Conservation (phyloP, 805 yeast genomes). For the Cyberlindnera euphorbiiphila region DNA sequence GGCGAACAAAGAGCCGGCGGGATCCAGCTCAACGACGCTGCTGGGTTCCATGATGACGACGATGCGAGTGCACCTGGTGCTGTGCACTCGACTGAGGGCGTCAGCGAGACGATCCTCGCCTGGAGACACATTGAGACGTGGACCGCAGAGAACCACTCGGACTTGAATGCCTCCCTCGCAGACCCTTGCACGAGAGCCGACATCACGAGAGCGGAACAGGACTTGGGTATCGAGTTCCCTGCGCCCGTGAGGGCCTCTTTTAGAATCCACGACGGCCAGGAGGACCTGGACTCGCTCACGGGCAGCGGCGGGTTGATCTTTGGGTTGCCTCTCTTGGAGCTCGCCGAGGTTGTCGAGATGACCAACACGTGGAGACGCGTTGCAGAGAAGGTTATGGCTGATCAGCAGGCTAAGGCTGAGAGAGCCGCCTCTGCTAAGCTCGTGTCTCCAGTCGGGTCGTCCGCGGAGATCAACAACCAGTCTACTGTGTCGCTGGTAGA, state of each 20-base stretch:
- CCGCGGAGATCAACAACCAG: conserved; percentile 20
- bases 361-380: conserved; percentile 84
- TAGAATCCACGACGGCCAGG: conserved; percentile 89
- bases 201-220: conserved; percentile 77
- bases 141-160: conserved; percentile 76
- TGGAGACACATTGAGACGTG: conserved; percentile 90
- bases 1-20: conserved; percentile 6
- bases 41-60: conserved; percentile 37
- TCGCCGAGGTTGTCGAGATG: conserved; percentile 78
- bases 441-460: conserved; percentile 27
- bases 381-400: conserved; percentile 38
- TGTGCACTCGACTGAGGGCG: conserved; percentile 49
- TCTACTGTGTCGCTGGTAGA: conserved; percentile 24
- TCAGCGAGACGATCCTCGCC: conserved; percentile 69
- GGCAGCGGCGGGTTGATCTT: conserved; percentile 71
- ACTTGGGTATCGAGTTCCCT: conserved; percentile 71
- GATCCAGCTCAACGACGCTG: conserved; percentile 25
- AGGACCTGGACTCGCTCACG: conserved; percentile 64
- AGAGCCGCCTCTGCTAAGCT: conserved; percentile 18
- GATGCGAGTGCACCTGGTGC: conserved; percentile 23
- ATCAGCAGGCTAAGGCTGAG: conserved; percentile 24
- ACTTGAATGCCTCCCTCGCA: conserved; percentile 71
- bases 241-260: conserved; percentile 76
- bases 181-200: conserved; percentile 80
- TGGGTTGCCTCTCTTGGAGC: conserved; percentile 73